Conservation (phyloP, 176 grass and related monocot genomes). For the Oryza longistaminata region DNA sequence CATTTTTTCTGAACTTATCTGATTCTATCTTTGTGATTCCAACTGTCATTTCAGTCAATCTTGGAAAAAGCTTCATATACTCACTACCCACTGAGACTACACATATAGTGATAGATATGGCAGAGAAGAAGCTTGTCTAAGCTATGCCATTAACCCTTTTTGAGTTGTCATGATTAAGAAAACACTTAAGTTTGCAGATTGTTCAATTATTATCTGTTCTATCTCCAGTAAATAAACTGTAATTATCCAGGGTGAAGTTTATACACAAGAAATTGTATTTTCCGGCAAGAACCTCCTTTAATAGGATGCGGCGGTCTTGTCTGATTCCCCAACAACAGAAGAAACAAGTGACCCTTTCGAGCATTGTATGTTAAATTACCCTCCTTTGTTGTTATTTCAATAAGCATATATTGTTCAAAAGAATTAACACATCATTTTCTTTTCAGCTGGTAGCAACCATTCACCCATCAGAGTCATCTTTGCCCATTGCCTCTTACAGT, state of each 20-base stretch:
- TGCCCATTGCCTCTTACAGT: constrained; percentile 95
- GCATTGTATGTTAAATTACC: constrained; percentile 53
- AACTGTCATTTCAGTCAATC: constrained; percentile 11
- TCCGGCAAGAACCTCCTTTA: constrained; percentile 97
- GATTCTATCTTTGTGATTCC: background rate
- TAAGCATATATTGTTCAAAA: background rate
- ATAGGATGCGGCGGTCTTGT: constrained; percentile 85
- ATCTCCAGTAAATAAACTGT: constrained; percentile 27
- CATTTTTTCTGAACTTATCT: constrained; percentile 3
- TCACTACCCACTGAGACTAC: constrained; percentile 20
- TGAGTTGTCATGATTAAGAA: constrained; percentile 8
- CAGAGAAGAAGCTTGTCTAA: constrained; percentile 24
- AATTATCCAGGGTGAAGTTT: constrained; percentile 75
- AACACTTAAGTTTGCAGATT: background rate
- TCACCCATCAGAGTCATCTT: constrained; percentile 98
- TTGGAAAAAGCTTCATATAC: constrained; percentile 10
- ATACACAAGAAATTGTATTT: constrained; percentile 97
- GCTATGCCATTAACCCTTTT: constrained; percentile 4
- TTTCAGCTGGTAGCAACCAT: constrained; percentile 94
- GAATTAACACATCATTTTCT: constrained; percentile 24
- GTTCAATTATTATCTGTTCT: constrained; percentile 17
- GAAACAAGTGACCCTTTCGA: constrained; percentile 94
- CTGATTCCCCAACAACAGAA: constrained; percentile 77
- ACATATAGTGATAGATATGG: constrained; percentile 13
- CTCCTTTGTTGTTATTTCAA: background rate